These are phyloP conservation scores for Oxytropis ochrocephala DNA, from an alignment of 306 rosid genomes.

Conservation along the genomic window DNA sequence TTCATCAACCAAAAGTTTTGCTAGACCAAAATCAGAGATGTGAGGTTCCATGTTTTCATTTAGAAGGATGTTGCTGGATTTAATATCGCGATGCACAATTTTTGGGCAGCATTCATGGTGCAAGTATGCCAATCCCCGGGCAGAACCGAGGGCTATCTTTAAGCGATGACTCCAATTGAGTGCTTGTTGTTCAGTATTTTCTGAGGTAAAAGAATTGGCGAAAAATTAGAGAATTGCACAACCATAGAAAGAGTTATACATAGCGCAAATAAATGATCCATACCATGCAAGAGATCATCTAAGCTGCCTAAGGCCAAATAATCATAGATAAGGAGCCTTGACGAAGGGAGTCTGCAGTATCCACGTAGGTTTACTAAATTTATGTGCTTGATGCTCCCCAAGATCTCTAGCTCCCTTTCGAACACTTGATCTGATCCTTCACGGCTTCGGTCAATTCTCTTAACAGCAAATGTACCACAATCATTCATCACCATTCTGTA, in stretches of 20 bases:
- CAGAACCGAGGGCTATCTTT: conserved; percentile 87
- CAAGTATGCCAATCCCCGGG: conserved; percentile 87
- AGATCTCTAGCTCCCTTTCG: conserved; percentile 85
- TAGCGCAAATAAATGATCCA: neutral
- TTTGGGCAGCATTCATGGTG: conserved; percentile 91
- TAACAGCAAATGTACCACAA: conserved; percentile 83
- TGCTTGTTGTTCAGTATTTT: conserved; percentile 32
- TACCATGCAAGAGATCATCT: conserved; percentile 91
- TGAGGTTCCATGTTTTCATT: conserved; percentile 81
- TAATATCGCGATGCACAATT: conserved; percentile 83
- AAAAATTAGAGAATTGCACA: neutral
- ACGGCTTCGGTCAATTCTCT: conserved; percentile 66
- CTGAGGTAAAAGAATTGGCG: conserved; percentile 6
- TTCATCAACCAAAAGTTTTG: conserved; percentile 88
- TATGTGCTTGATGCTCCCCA: conserved; percentile 89
- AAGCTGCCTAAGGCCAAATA: conserved; percentile 77
- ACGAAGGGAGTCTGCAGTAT: conserved; percentile 86
- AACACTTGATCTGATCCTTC: conserved; percentile 82
- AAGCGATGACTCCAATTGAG: conserved; percentile 78
- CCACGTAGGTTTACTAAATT: conserved; percentile 85
- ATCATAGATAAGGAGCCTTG: conserved; percentile 87
- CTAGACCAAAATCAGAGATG: conserved; percentile 91
- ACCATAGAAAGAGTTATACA: neutral
- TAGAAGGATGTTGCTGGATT: conserved; percentile 93
- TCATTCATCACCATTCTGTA: conserved; percentile 95